Evolutionary conservation across 1,284 basidiomycete genomes (phyloP).

Genomic region (Phaffia rhodozyma): DNA sequence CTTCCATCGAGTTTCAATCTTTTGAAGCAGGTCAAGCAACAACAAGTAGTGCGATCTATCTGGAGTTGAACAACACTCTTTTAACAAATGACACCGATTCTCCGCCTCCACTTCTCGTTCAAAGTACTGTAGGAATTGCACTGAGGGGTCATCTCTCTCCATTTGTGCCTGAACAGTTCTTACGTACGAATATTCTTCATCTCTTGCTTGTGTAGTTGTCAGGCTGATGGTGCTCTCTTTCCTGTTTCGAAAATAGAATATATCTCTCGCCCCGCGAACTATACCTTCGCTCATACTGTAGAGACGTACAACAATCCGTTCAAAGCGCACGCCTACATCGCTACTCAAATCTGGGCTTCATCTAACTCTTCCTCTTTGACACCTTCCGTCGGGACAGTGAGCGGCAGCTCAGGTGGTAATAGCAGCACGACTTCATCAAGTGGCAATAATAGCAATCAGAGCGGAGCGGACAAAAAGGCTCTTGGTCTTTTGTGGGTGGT

Average conservation of each 20-base stretch:
- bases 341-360: not conserved
- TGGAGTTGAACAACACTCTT: not conserved
- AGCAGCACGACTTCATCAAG: too few relatives aligned
- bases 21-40: slow-evolving; percentile 1
- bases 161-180: not conserved
- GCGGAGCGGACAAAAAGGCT: too few relatives aligned
- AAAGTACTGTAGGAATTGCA: not conserved
- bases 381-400: too few relatives aligned
- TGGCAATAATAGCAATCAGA: too few relatives aligned
- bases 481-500: too few relatives aligned
- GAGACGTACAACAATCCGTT: not conserved
- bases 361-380: too few relatives aligned
- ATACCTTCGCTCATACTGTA: not conserved
- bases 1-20: too few relatives aligned
- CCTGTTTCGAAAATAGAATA: too few relatives aligned
- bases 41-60: not conserved
- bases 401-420: too few relatives aligned
- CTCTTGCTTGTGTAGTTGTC: not conserved
- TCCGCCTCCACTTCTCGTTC: not conserved
- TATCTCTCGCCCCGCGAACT: not conserved
- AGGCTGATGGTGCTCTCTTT: not conserved
- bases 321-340: not conserved
- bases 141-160: not conserved
- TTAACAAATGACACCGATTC: not conserved
- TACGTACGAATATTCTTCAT: not conserved